Base-by-base conservation (phyloP, 352 stramenopile genomes). In the Phytophthora pinifolia region DNA sequence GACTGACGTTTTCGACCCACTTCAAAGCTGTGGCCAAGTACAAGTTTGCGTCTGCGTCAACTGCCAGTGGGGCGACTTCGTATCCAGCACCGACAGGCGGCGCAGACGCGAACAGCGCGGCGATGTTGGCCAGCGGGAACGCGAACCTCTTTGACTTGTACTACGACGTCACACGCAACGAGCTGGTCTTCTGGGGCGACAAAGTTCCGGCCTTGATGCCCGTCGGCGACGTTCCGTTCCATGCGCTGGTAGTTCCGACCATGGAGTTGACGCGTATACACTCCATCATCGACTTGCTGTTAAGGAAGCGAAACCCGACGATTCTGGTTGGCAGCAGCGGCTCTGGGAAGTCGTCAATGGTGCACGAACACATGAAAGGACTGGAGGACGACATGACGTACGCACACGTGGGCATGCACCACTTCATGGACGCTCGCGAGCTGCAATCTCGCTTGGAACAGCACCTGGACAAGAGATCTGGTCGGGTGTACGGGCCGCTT, bases 381-480 rank as follows among this genome's bases (percentile, higher is more conserved):
- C 54, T 85, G 0, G 79, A 91, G 17, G 85, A 94, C 39, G 70
- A 92, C 9, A 47, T 82, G 17, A 52, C 55, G 0, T 72, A 68
- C 9, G 75, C 74, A 3, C 72, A 78, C 14, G 73, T 97, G 33
- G 84, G 80, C 9, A 74, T 96, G 62, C 87, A 96, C 34, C 88
- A 94, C 43, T 97, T 88, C 53, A 97, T 94, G 65, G 86, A 96
- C 46, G 85, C 85, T 6, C 68, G 76, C 13, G 52, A 81, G 41
- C 54, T 97, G 14, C 89, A 97, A 54, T 18, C 59, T 9, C 80
- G 88, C 14, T 66, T 97, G 2, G 89, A 97, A 49, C 67, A 84
- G 34, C 72, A 69, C 41, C 57, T 97, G 0, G 90, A 97, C 39
- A 97, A 97, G 59, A 74, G 86, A 4, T 92, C 76, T 5, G 90